Percentiles rank a stretch among this genome's conserved stretches.
phyloP scores from a whole-genome alignment of 768 basidiomycete genomes.

The Cystofilobasidium macerans region DNA sequence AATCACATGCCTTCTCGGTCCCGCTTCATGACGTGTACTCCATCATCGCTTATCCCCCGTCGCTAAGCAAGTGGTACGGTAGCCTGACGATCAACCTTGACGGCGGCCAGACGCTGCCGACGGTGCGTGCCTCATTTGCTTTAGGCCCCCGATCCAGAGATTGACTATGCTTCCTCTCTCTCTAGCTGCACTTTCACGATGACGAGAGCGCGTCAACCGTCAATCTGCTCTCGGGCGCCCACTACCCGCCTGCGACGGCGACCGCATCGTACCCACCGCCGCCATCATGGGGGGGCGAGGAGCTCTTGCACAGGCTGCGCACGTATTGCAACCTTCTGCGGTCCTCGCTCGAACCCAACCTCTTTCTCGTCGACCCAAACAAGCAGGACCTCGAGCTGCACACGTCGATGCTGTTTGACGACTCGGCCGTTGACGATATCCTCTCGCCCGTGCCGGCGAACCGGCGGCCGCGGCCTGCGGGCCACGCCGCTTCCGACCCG shows the following conservation, averaged over 20 bases:
- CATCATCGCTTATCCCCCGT: conserved; percentile 67
- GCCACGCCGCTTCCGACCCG: conserved; percentile 41
- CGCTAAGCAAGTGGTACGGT: conserved; percentile 21
- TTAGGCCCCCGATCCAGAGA: conserved; percentile 6
- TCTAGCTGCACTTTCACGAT: conserved; percentile 79
- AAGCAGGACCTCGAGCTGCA: conserved; percentile 86
- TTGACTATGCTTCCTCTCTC: conserved; percentile 55
- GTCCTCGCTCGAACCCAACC: conserved; percentile 68
- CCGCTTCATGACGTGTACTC: conserved; percentile 82
- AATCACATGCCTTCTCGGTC: conserved; percentile 78
- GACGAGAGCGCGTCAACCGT: conserved; percentile 71
- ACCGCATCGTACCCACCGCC: conserved; percentile 41
- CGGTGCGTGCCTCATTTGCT: neutral
- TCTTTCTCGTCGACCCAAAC: conserved; percentile 88
- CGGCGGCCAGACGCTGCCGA: conserved; percentile 24
- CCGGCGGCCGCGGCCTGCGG: conserved; percentile 47
- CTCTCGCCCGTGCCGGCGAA: conserved; percentile 74
- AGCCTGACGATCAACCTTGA: conserved; percentile 19
- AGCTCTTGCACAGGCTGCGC: conserved; percentile 63
- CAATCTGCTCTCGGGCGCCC: conserved; percentile 29
- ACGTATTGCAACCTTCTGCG: conserved; percentile 70
- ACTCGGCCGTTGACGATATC: conserved; percentile 79
- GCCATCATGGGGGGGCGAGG: conserved; percentile 68
- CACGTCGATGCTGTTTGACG: conserved; percentile 54
- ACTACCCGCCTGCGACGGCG: conserved; percentile 14